Evolutionary conservation across 1,284 basidiomycete genomes (phyloP), one percentile per base, ranked within the genome.

Genomic region (Puccinia horiana): DNA sequence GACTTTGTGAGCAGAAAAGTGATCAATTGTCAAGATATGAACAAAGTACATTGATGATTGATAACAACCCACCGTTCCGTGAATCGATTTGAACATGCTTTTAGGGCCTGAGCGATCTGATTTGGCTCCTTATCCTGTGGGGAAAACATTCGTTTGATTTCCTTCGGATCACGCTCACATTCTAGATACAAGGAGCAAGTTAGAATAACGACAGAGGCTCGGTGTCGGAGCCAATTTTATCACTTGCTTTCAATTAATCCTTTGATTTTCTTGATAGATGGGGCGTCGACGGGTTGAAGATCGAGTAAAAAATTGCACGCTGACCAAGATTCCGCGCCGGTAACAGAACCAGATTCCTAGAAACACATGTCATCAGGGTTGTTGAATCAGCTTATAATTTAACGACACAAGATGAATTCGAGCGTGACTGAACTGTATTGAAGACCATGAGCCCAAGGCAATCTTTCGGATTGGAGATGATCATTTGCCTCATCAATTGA

Each of bases 401-500:
- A 37, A 49, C 0, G 49, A 8, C 0, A 37, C 73, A 40, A 3
- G 52, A 35, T 26, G 26, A 16, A 58, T n/a, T 2, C 18, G n/a
- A 49, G 56, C 32, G 58, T 63, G 75, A 77, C 56, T 26, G n/a
- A 63, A 77, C 75, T 18, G 58, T 47, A 63, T 77, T 77, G 61
- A 63, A 77, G n/a, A 77, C 40, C 75, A 77, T 77, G n/a, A 77
- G 42, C 14, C 58, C 75, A 42, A 77, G 37, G 20, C 75, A 35
- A 37, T 77, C 75, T 63, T 77, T 77, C 35, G 75, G 56, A 47
- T 47, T 77, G 14, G 75, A 77, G 14, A 77, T 77, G 58, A 77
- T 77, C 61, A 65, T 77, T 37, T 63, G 8, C 44, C n/a, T 77
- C 56, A 77, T 77, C 61, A 77, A 42, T 63, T 77, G 56, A 42